Evolutionary conservation across 306 rosid genomes (phyloP), one percentile per base, ranked within the genome.

Genomic region (Dicorynia guianensis): DNA sequence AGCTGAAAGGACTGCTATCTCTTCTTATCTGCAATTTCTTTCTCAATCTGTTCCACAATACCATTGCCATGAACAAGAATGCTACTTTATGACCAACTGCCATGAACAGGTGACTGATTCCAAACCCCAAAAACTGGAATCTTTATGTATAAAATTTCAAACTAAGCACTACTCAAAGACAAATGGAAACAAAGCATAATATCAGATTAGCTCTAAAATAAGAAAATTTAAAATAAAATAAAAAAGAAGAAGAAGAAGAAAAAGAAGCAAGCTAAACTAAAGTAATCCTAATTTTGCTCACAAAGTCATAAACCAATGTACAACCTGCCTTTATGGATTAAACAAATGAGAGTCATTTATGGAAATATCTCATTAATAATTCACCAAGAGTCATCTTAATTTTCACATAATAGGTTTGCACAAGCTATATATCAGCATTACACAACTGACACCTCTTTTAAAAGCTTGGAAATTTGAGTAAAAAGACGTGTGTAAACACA

Each of bases 301-400:
- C 49, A 60, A n/a, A 20, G 2, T 25, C 30, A 25, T 2, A 25
- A 25, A 18, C 44, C 14, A 58, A 2, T 43, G 17, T 7, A 40
- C 34, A 61, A 13, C 57, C 56, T 38, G 9, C 47, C 52, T 8
- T 54, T 12, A 77, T 36, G 43, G 72, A 76, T 50, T 43, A 25
- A 25, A 14, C 74, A 72, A 67, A 78, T 12, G 55, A 54, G 52
- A 61, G 69, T 44, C 56, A 78, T 30, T 69, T 6, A 62, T 69
- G 35, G 8, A 11, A 17, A 44, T 15, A 43, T 53, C 49, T 7
- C 44, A 46, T 17, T 12, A 42, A 17, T 18, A 56, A 67, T 33
- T 53, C 30, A 44, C 62, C 38, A 69, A 55, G 18, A 40, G 47
- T 46, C 76, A 56, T 39, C 19, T 52, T 3, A 40, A 67, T 54